Evolutionary conservation across 2,329 filamentous ascomycete genomes (phyloP), one percentile per base, ranked within the genome.

Genomic region (Aspergillus pseudonomiae): DNA sequence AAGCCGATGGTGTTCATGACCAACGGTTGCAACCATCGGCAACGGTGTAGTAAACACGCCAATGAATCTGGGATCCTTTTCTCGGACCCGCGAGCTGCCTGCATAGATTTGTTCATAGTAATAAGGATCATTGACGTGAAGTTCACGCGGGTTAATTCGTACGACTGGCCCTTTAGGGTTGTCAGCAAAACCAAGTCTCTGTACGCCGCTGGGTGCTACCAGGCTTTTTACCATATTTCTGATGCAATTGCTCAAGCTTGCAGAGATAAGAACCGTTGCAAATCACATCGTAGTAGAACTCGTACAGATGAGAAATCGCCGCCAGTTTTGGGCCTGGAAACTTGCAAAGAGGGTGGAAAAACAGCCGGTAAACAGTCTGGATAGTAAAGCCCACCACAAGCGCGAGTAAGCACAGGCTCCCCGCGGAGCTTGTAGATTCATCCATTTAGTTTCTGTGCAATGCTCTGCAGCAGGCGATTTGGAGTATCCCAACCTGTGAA

Each of bases 221-320:
- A 4, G 7, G 7, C 6, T 6, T 3, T 28, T 14, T 52, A 78
- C 77, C 77, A 65, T 79, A 79, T 71, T 70, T 50, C 56, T 71
- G 64, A 62, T 79, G 77, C 55, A 78, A 66, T 48, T 75, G 67
- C 28, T 73, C 61, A 24, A 79, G 73, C 60, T 77, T 69, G 61
- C 72, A 77, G 30, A 74, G 69, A 63, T 74, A 79, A 60, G 66
- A 64, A 28, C 76, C 76, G 21, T 60, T 56, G 10, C 66, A 59
- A 26, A 74, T 60, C n/a, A 56, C 45, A 39, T 67, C 62, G 26
- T 62, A 62, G 52, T 64, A 65, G 14, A 65, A 65, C 32, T 67
- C 65, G 19, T 36, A 36, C 34, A 64, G 65, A 32, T 56, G 60
- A 3, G 21, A 46, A 4, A 60, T 39, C 9, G 63, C 63, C 2